phyloP scores from a whole-genome alignment of 2,329 filamentous ascomycete species.

The Botrytis medusae region DNA sequence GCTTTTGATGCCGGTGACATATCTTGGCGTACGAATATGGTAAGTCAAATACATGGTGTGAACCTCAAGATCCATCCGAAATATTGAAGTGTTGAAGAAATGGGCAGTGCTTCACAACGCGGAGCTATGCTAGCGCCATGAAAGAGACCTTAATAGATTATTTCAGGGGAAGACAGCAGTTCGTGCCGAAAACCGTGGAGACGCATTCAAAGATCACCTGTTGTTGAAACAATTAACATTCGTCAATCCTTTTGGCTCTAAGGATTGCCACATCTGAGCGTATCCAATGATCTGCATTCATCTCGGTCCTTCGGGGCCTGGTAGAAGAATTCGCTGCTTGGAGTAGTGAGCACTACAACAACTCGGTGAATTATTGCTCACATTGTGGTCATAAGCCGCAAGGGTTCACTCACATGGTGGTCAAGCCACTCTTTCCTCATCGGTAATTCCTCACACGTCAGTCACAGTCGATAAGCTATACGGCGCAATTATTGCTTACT shows the following conservation, averaged over 20 bases:
- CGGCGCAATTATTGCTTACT: neutral
- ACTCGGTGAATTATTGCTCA: neutral
- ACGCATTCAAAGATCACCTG: neutral
- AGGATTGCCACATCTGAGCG: neutral
- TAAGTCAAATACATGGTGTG: neutral
- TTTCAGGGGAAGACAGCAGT: neutral
- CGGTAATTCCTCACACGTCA: neutral
- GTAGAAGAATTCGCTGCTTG: neutral
- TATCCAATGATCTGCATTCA: neutral
- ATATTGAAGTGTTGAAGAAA: neutral
- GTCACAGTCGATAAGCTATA: conserved; percentile 5
- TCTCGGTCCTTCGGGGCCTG: neutral
- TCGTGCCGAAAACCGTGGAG: neutral
- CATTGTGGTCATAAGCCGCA: neutral
- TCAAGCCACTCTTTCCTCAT: neutral
- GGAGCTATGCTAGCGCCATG: neutral
- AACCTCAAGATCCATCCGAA: neutral
- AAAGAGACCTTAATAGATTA: neutral
- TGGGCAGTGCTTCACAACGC: neutral
- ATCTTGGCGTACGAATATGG: neutral
- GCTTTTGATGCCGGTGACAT: neutral
- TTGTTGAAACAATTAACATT: neutral
- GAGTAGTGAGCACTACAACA: neutral
- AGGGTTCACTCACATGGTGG: conserved; percentile 2
- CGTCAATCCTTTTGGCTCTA: neutral